Base-by-base conservation (phyloP, 2,329 filamentous ascomycete genomes). In the Neophaeococcomyces mojaviensis region DNA sequence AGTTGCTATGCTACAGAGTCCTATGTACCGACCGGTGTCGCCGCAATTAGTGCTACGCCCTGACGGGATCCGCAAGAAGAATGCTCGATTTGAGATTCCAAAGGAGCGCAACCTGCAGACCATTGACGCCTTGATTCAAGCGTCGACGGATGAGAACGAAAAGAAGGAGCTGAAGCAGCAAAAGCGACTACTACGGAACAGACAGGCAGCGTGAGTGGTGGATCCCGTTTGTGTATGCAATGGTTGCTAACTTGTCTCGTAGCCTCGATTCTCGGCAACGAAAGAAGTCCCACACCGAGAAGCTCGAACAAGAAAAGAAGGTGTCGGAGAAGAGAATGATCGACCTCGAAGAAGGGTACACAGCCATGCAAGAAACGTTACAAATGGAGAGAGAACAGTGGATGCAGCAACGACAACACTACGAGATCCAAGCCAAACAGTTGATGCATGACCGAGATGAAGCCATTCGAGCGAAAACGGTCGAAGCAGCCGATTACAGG, bases 141-240 rank as follows among this genome's bases (percentile, higher is more conserved):
- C 87, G 67, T 90, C 88, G 30, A 67, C 58, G 39, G 84, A 94
- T 65, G 90, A 97, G 61, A 82, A 92, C 55, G 84, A 94, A 71
- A 86, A 95, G 72, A 97, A 95, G 76, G 89, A 97, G 70, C 77
- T 98, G 60, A 98, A 98, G 78, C 88, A 95, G 65, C 92, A 96
- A 68, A 97, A 97, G 76, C 83, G 92, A 50, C 74, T 98, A 51
- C 74, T 98, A 53, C 80, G 92, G 61, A 98, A 98, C 70, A 82
- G 92, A 61, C 90, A 97, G 72, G 92, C 92, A 68, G 92, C 92
- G 88, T 95, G 81, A 73, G 85, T 78, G 52, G 61, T 60, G 56
- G 54, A 54, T 49, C 50, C 55, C 38, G 46, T 56, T 58, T 45
- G 36, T 50, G 31, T 42, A 46, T 32, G 37, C 43, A 48, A 46